Evolutionary conservation across 2,329 filamentous ascomycete genomes (phyloP), one percentile per base, ranked within the genome.

Genomic region (Colletotrichum truncatum): DNA sequence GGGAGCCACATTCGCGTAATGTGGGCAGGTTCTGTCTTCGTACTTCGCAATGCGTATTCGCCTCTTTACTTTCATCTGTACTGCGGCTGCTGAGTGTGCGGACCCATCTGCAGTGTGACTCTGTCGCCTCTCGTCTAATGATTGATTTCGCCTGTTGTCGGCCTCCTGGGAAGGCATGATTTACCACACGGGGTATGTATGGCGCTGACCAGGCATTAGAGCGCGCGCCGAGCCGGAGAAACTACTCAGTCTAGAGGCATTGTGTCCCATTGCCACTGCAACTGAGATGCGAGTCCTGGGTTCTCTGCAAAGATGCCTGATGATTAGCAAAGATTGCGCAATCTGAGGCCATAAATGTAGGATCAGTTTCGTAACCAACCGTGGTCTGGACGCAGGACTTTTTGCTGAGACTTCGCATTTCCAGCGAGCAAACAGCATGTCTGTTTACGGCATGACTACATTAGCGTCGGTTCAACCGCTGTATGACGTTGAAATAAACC

Each of bases 31-130:
- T 7, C 14, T 38, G 43, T 16, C 53, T 30, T 54, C n/a, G n/a
- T n/a, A n/a, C n/a, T n/a, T 34, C 51, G 36, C n/a, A 21, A n/a
- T 61, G 60, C 45, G 46, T 64, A 46, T 60, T 62, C 57, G 62
- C 41, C 36, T 52, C 32, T 14, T 34, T 34, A n/a, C 55, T 48
- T 64, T 64, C 61, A 64, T 60, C 55, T 60, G 25, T 7, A 41
- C 18, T 16, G 9, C 14, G 26, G 21, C 43, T 48, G 14, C 25
- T 26, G 36, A 14, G n/a, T 28, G 41, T 34, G n/a, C 11, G 32
- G 28, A 11, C 41, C 62, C 62, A 65, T 36, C 16, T 55, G 8
- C 41, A 36, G 36, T 65, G 43, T 23, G 28, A 65, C 62, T 55
- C 23, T 61, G 25, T 14, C 32, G 26, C 38, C 39, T 3, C 28